These are phyloP conservation scores for Astragalus glycyphyllos DNA, from an alignment of 306 rosid species.

Conservation along the genomic window DNA sequence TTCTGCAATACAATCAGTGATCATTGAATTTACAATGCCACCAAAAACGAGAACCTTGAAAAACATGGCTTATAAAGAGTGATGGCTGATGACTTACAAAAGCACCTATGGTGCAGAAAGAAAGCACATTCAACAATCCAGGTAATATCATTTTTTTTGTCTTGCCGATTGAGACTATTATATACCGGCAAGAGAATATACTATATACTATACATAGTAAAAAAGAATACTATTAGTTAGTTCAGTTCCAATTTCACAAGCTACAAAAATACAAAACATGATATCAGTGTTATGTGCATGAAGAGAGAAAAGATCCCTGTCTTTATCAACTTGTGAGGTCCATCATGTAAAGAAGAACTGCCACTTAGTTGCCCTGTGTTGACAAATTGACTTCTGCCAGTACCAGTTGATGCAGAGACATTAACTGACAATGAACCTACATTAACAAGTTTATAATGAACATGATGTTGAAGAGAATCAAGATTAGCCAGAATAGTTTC, in stretches of 20 bases:
- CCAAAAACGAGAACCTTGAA: not conserved
- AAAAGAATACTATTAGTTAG: conserved; percentile 18
- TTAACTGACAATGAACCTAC: conserved; percentile 82
- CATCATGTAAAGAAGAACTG: conserved; percentile 43
- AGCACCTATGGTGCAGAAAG: conserved; percentile 39
- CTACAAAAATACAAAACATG: conserved; percentile 47
- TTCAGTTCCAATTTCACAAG: conserved; percentile 37
- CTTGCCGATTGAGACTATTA: conserved; percentile 47
- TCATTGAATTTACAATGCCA: conserved; percentile 46
- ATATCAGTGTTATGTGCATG: conserved; percentile 38
- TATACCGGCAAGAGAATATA: conserved; percentile 47
- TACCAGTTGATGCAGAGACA: conserved; percentile 68
- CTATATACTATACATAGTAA: conserved; percentile 13
- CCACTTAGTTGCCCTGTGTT: conserved; percentile 61
- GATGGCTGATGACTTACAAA: not conserved
- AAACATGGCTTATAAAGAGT: conserved; percentile 28
- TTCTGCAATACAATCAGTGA: conserved; percentile 18
- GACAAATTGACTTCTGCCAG: conserved; percentile 70
- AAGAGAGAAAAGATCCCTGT: conserved; percentile 48
- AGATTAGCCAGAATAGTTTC: not conserved
- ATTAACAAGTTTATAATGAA: conserved; percentile 1
- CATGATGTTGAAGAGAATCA: conserved; percentile 21
- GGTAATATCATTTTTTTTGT: conserved; percentile 9
- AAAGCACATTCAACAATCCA: conserved; percentile 42
- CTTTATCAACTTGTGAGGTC: conserved; percentile 44